Percentiles rank a stretch among this genome's conserved stretches.
phyloP scores from a whole-genome alignment of 2,329 filamentous ascomycete species.

The Pseudomassariella vexata region DNA sequence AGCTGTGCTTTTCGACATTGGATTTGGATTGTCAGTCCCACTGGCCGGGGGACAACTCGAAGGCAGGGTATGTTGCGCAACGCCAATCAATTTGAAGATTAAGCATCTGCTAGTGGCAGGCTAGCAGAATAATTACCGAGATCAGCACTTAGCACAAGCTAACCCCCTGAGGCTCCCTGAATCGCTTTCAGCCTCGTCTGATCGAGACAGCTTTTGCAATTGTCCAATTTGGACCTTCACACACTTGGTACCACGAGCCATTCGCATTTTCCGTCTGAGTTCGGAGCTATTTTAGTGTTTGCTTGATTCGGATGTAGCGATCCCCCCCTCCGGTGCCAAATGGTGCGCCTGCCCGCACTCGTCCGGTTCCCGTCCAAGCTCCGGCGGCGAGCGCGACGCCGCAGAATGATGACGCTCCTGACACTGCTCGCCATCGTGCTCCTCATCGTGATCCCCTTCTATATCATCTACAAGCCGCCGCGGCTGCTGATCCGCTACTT shows the following conservation, averaged over 20 bases:
- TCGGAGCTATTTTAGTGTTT: too few species aligned
- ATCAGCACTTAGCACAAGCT: too few species aligned
- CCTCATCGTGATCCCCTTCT: conserved; percentile 41
- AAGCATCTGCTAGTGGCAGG: too few species aligned
- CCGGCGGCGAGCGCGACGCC: conserved; percentile 51
- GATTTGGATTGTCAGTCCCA: conserved; percentile 1
- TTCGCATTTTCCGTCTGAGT: too few species aligned
- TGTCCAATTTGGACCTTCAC: too few species aligned
- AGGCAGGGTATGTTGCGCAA: too few species aligned
- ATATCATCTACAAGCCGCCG: conserved; percentile 78
- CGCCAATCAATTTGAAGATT: too few species aligned
- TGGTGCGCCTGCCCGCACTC: conserved; percentile 33
- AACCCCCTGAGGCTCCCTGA: not conserved
- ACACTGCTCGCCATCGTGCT: conserved; percentile 32
- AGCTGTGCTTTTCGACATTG: conserved; percentile 1
- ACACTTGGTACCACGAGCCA: too few species aligned
- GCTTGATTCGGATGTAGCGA: not conserved
- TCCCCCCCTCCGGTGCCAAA: conserved; percentile 14
- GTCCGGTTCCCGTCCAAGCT: conserved; percentile 51
- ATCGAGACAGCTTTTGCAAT: too few species aligned
- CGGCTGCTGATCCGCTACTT: conserved; percentile 65
- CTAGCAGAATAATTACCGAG: too few species aligned
- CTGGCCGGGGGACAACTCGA: too few species aligned
- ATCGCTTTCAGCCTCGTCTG: too few species aligned
- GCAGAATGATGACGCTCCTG: conserved; percentile 51